Base-by-base conservation (phyloP, 129 eudicot genomes). In the Artemisia argyi region DNA sequence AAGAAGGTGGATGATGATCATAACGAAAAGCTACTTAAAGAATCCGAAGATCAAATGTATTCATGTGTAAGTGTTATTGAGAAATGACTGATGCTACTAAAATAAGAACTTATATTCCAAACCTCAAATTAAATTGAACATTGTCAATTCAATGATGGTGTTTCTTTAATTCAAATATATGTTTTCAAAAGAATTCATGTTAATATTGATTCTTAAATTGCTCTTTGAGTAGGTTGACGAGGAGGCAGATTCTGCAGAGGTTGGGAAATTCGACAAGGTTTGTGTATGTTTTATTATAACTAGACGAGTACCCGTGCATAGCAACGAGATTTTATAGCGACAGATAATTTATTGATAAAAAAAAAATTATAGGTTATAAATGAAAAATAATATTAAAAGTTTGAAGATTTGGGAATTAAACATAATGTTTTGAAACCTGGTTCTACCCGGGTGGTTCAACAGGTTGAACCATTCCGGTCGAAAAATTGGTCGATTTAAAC, bases 221-320 rank as follows among this genome's bases (percentile, higher is more conserved):
- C 54, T 66, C 67, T 7, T 53, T 44, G 72, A 54, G 69, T 72
- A 88, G 86, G 82, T 74, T 42, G 89, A 85, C 28, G 89, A 88
- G 64, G 96, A 85, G 80, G 96, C 81, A 55, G 85, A 88, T 83
- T 88, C 96, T 72, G 88, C 83, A 7, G 84, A 57, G 28, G 87
- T 85, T 72, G 84, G 83, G 72, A 85, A 78, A 80, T 78, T 65
- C 55, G 78, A 76, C 55, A 47, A 80, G 95, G 90, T 88, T 66
- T 64, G 83, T 72, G 57, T 61, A 44, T 53, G 66, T 26, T 69
- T 54, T n/a, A 16, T 24, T 18, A 7, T 12, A 66, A n/a, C 19
- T n/a, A n/a, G n/a, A n/a, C n/a, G n/a, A n/a, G n/a, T n/a, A n/a
- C n/a, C n/a, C n/a, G n/a, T n/a, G n/a, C n/a, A n/a, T n/a, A n/a